A percentile compares a stretch with the other conserved stretches of the same genome.
These are phyloP conservation scores for Calonectria multiphialidica DNA, from an alignment of 2,329 filamentous ascomycete genomes.

Conservation along the genomic window DNA sequence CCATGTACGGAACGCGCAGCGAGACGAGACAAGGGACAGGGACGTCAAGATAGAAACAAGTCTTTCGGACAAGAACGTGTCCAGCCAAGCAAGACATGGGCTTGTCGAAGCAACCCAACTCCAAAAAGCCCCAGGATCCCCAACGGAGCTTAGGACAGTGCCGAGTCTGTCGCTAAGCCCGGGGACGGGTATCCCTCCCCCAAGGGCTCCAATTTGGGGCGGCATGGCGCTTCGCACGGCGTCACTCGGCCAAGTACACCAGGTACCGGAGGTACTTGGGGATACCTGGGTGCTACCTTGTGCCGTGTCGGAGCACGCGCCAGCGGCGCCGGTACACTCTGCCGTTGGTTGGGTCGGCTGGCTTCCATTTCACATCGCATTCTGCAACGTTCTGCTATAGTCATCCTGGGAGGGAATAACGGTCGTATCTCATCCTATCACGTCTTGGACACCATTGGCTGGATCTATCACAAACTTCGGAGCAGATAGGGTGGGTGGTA, in stretches of 20 bases:
- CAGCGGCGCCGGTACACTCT: not conserved
- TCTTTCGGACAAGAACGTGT: not conserved
- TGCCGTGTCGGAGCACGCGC: slow-evolving; percentile 1
- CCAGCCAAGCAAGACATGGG: not conserved
- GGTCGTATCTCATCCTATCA: slow-evolving; percentile 15
- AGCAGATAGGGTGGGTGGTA: slow-evolving; percentile 9
- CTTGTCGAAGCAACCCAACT: not conserved
- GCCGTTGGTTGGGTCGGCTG: not conserved
- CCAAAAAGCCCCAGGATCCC: not conserved
- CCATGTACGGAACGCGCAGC: not conserved
- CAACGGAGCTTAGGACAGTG: slow-evolving; percentile 20
- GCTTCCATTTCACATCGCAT: slow-evolving; percentile 3
- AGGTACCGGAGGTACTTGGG: slow-evolving; percentile 29
- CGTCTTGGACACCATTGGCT: slow-evolving; percentile 10
- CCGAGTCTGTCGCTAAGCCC: slow-evolving; percentile 35
- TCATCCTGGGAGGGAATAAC: slow-evolving; percentile 2
- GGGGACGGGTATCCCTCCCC: slow-evolving; percentile 21
- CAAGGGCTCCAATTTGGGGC: slow-evolving; percentile 31
- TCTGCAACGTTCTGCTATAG: not conserved
- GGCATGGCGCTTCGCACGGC: slow-evolving; percentile 45
- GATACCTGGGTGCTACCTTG: slow-evolving; percentile 22
- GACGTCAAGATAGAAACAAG: slow-evolving; percentile 8
- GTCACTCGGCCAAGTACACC: slow-evolving; percentile 35
- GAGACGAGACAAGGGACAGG: not conserved
- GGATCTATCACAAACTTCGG: slow-evolving; percentile 16